Evolutionary conservation across 2,329 filamentous ascomycete species (phyloP), one percentile per base, ranked within the genome.

Genomic region (Cryoendolithus antarcticus): DNA sequence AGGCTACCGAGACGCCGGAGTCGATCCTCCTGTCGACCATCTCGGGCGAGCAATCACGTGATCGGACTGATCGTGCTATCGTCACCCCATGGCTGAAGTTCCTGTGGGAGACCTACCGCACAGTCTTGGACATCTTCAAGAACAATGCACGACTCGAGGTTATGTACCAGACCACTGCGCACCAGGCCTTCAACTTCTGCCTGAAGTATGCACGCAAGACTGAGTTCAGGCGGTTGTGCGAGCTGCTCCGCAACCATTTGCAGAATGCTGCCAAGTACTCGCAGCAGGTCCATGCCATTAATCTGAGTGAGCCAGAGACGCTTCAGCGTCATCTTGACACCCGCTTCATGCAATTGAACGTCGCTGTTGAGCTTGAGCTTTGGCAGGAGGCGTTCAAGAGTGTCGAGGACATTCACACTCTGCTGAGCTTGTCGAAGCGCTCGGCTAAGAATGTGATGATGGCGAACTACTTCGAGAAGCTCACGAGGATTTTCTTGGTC

Each of bases 401-500:
- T 58, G 89, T 98, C 36, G 91, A 98, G 68, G 91, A 98, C 61
- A 96, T 96, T 52, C 91, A 98, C 69, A 96, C 88, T 37, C 77
- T 98, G 40, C 78, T 98, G 51, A 96, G 82, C 69, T 75, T 96
- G 53, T 96, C 89, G 80, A 96, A 96, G 76, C 84, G 91, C 40
- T 88, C 88, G 30, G 82, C 91, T 39, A 96, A 96, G 80, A 95
- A 95, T 62, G 74, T 95, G 60, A 96, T 98, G 91, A 98, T 98
- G 91, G 91, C 91, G 67, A 98, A 96, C 71, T 98, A 98, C 74
- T 98, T 96, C 66, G 91, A 98, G 74, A 96, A 96, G 70, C 79
- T 98, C 42, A 95, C 91, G 31, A 80, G 88, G 48, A 98, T 98
- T 62, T 98, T 98, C 74, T 77, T 98, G 47, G 91, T 96, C 50